A percentile compares a stretch with the other conserved stretches of the same genome.
Evolutionary conservation across 2,329 filamentous ascomycete genomes (phyloP).

Genomic region (Sclerotinia nivalis): DNA sequence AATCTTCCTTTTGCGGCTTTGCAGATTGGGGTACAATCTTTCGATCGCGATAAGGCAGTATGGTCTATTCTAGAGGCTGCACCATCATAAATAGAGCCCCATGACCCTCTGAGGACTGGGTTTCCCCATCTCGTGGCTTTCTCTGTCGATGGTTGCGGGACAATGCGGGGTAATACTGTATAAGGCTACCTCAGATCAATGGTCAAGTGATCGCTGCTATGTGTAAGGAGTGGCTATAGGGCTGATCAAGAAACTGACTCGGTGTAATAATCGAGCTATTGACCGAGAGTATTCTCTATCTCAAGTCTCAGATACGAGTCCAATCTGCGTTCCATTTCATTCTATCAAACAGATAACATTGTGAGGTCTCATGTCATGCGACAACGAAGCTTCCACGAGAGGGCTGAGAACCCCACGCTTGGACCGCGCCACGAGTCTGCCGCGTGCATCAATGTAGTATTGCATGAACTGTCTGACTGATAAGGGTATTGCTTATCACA

Average conservation of each 20-base stretch:
- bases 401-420: not conserved
- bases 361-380: not conserved
- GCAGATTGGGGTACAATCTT: slow-evolving; percentile 6
- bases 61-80: not conserved
- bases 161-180: not conserved
- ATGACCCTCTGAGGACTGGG: not conserved
- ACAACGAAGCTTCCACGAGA: too few species aligned
- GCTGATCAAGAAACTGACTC: not conserved
- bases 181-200: not conserved
- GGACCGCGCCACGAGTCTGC: not conserved
- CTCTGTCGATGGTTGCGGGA: not conserved
- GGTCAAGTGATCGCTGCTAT: slow-evolving; percentile 3
- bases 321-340: not conserved
- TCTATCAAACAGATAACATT: not conserved
- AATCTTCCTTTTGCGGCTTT: not conserved
- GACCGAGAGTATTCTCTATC: not conserved
- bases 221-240: not conserved
- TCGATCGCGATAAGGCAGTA: not conserved
- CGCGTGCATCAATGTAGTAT: not conserved
- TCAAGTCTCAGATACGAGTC: not conserved
- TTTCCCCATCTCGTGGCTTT: not conserved
- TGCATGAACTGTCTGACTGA: not conserved
- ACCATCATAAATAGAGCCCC: not conserved
- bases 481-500: not conserved
- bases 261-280: not conserved